Evolutionary conservation across 768 basidiomycete species (phyloP), one percentile per base, ranked within the genome.

Genomic region (Cyathus striatus): DNA sequence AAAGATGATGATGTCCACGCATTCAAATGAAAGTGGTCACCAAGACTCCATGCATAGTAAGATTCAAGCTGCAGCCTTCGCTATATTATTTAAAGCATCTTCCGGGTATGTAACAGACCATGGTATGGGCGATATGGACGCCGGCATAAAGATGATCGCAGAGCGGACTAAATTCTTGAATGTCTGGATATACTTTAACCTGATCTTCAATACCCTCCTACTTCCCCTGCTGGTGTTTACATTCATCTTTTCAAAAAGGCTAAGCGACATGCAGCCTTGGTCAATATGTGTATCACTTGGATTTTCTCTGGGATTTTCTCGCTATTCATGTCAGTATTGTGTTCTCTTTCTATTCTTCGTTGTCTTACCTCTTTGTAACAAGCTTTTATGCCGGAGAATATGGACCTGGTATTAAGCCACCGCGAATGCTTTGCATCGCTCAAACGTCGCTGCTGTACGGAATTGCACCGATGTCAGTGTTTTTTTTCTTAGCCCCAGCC

Each of bases 211-310:
- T 57, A 70, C 69, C 40, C 56, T 75, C 39, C 52, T 73, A 13
- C 59, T 75, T 10, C 68, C 69, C 5, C 44, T 74, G 37, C 64
- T 78, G 37, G 61, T 73, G 32, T 50, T 54, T 18, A 76, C 72
- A 2, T 70, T 76, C 50, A 40, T 76, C 5, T 54, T 73, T 33
- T 65, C 70, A 6, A 64, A 55, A 38, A 53, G 57, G 3, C 64
- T 50, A 1, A 61, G 58, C 63, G 71, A 34, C 72, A 72, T 47
- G 66, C 68, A 1, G 65, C 66, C 2, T 54, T 78, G 30, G 57
- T 76, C 34, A 75, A 73, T 41, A 55, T 75, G 3, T 73, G 69
- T 47, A 60, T 71, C 20, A 70, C 69, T 7, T 75, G 72, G 71
- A 71, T 74, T 14, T 50, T 76, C 16, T 67, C 70, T 3, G 71